These are phyloP conservation scores for Amanita jacksonii DNA, from an alignment of 768 basidiomycete genomes.

Conservation along the genomic window DNA sequence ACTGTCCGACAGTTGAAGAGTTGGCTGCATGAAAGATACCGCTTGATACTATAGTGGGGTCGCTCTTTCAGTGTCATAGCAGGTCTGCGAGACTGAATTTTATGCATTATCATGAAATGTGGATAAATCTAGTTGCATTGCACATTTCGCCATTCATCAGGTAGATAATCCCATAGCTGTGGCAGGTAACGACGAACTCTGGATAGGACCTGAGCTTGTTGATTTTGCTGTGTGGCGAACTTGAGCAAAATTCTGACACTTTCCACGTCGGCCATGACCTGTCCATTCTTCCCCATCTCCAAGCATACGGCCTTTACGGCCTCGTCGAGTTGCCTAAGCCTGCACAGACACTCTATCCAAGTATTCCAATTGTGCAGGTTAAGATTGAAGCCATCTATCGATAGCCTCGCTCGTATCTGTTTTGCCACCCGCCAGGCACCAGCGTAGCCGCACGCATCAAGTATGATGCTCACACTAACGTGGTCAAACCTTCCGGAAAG, in stretches of 20 bases:
- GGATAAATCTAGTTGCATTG: too few relatives aligned
- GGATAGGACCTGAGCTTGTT: constrained; percentile 34
- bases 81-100: too few relatives aligned
- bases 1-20: constrained; percentile 83
- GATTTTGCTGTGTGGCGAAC: constrained; percentile 36
- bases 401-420: constrained; percentile 45
- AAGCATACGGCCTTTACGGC: constrained; percentile 55
- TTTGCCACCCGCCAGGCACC: constrained; percentile 40
- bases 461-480: constrained; percentile 67
- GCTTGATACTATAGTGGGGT: constrained; percentile 11
- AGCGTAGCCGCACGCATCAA: constrained; percentile 75
- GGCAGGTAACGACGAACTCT: constrained; percentile 34
- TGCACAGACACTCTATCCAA: constrained; percentile 81
- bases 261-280: constrained; percentile 37
- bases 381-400: constrained; percentile 38
- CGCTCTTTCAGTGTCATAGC: too few relatives aligned
- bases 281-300: constrained; percentile 48
- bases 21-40: constrained; percentile 27
- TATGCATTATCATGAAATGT: too few relatives aligned
- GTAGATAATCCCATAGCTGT: constrained; percentile 25
- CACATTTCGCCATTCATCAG: constrained; percentile 16
- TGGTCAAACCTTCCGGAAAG: constrained; percentile 48
- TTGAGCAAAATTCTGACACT: constrained; percentile 45
- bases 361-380: constrained; percentile 71
- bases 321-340: constrained; percentile 53